Evolutionary conservation across 805 yeast genomes (phyloP).

Genomic region (Barnettozyma pratensis): DNA sequence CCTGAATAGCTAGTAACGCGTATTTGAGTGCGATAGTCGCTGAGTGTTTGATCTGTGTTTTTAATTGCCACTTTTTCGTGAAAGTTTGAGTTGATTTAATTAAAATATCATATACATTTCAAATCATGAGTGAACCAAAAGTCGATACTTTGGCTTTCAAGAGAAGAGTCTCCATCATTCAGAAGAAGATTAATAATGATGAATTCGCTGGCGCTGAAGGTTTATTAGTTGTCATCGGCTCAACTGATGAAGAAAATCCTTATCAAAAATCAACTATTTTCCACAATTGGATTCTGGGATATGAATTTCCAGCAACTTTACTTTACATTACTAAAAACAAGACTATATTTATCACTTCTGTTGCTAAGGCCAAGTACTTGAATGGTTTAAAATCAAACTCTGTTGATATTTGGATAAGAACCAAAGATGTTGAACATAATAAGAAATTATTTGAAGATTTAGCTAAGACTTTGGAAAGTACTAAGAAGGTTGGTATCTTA

Average conservation of each 20-base stretch:
- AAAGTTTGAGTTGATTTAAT: no score
- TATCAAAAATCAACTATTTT: conserved; percentile 82
- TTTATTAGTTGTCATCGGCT: conserved; percentile 70
- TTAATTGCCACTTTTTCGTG: no score
- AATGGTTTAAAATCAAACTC: conserved; percentile 46
- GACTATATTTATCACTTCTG: conserved; percentile 66
- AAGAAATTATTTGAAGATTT: conserved; percentile 58
- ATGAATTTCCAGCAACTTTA: conserved; percentile 92
- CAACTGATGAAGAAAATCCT: conserved; percentile 83
- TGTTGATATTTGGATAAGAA: conserved; percentile 63
- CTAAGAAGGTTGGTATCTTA: conserved; percentile 57
- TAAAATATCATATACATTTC: no score
- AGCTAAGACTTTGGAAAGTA: conserved; percentile 36
- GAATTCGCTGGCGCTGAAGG: conserved; percentile 41
- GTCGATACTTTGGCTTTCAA: conserved; percentile 50
- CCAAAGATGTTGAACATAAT: conserved; percentile 77
- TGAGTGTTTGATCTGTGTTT: background rate
- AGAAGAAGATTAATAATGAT: conserved; percentile 24
- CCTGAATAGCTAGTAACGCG: background rate
- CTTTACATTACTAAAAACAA: conserved; percentile 57
- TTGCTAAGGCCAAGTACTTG: conserved; percentile 79
- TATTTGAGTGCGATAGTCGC: background rate
- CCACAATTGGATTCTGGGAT: conserved; percentile 90
- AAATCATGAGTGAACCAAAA: conserved; percentile 50
- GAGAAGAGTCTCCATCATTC: conserved; percentile 43